Percentiles rank a stretch among this genome's conserved stretches.
These are phyloP conservation scores for Penicillium desertorum DNA, from an alignment of 495 filamentous ascomycete genomes.

Conservation along the genomic window DNA sequence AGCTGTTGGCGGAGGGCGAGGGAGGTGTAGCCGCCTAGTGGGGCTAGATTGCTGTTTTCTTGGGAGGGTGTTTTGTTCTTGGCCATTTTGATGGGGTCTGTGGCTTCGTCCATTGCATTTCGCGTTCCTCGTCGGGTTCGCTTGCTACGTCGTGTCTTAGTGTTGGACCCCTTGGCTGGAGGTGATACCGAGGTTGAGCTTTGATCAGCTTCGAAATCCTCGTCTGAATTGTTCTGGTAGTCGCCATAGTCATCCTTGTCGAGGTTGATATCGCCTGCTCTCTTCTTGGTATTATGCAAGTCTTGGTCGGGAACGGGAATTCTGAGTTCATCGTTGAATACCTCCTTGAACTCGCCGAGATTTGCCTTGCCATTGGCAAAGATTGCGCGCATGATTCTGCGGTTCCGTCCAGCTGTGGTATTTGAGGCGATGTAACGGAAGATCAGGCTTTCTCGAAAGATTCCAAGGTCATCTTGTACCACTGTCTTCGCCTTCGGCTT, in stretches of 20 bases:
- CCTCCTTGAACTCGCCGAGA: conserved; percentile 52
- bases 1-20: conserved; percentile 64
- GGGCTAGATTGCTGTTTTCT: conserved; percentile 27
- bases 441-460: conserved; percentile 54
- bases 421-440: conserved; percentile 50
- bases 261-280: conserved; percentile 54
- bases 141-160: conserved; percentile 25
- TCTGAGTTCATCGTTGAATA: conserved; percentile 61
- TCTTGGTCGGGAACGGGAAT: conserved; percentile 28
- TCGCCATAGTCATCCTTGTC: conserved; percentile 59
- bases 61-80: conserved; percentile 9
- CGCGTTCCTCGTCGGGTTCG: conserved; percentile 36
- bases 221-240: conserved; percentile 51
- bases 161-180: conserved; percentile 12
- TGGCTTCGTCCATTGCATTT: conserved; percentile 23
- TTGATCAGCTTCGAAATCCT: conserved; percentile 28
- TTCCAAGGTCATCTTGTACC: conserved; percentile 31
- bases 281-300: conserved; percentile 37
- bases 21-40: conserved; percentile 55
- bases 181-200: conserved; percentile 11
- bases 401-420: conserved; percentile 39
- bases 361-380: conserved; percentile 59
- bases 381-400: conserved; percentile 61
- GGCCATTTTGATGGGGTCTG: background rate
- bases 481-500: conserved; percentile 7